Evolutionary conservation across 441 rosid species (phyloP), one percentile per base, ranked within the genome.

Genomic region (Gossypium davidsonii): DNA sequence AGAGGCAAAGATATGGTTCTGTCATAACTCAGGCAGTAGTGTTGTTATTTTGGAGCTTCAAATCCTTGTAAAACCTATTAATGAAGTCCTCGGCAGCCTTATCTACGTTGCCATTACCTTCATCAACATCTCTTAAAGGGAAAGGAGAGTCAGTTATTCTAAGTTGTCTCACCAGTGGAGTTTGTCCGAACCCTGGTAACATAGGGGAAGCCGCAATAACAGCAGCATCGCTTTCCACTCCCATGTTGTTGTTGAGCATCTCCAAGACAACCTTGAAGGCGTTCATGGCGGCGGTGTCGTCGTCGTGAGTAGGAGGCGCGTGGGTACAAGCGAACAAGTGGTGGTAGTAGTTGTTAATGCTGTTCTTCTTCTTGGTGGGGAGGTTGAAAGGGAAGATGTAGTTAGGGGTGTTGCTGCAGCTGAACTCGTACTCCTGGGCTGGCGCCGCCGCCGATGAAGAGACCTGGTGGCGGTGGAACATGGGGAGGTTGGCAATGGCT

Each of bases 331-430:
- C 73, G 72, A 88, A 83, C 82, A 93, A 79, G 71, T 74, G 67
- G 78, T 76, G 83, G 74, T 76, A 72, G 73, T 72, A 63, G 68
- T 60, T 46, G 75, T 49, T 71, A 60, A 46, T 57, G 53, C 52
- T 82, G 81, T 63, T 80, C 49, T 84, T 88, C 66, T 70, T 76
- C 71, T 76, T 82, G 84, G 12, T 72, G 82, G 25, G 53, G 53
- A 74, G 12, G 28, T 70, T 74, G 83, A 80, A 79, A 2, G 89
- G 80, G 74, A 76, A 79, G 3, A 89, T 61, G 83, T 78, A 79
- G 77, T 74, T 79, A 12, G 97, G 97, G 64, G 93, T 93, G 83
- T 83, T 85, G 80, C 87, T 90, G 87, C 96, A 93, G 88, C 98
- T 91, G 89, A 93, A 91, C 84, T 93, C 97, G 79, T 93, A 93